These are phyloP conservation scores for Ilex asprella DNA, from an alignment of 257 asterid species.

Conservation along the genomic window DNA sequence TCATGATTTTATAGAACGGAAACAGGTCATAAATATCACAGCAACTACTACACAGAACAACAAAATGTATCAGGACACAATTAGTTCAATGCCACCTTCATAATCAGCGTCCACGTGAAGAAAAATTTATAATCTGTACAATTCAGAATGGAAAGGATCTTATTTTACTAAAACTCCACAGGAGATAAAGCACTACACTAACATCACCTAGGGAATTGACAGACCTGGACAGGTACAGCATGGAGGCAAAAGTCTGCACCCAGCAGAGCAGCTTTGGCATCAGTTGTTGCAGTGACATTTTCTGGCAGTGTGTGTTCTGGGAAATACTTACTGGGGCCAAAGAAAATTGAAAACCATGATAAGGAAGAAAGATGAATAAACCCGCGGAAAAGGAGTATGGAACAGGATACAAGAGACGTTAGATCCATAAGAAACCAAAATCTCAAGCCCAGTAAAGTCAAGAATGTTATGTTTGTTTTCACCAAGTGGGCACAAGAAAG, in stretches of 20 bases:
- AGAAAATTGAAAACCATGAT: constrained; percentile 2
- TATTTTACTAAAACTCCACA: too few species aligned
- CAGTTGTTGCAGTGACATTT: constrained; percentile 72
- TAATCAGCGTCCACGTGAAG: too few species aligned
- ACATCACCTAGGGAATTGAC: neutral
- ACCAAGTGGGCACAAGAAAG: neutral
- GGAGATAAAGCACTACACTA: too few species aligned
- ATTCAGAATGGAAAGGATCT: neutral
- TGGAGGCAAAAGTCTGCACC: constrained; percentile 90
- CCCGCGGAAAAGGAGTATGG: neutral
- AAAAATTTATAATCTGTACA: neutral
- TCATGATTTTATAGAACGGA: neutral
- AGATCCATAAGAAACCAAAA: too few species aligned
- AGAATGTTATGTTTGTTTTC: too few species aligned
- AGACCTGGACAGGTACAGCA: constrained; percentile 93
- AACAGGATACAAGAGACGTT: neutral
- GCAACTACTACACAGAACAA: too few species aligned
- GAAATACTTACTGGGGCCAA: constrained; percentile 61
- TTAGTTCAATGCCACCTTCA: too few species aligned
- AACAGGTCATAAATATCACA: too few species aligned
- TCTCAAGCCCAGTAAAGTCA: too few species aligned
- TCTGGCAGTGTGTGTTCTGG: constrained; percentile 66
- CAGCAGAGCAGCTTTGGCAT: constrained; percentile 72
- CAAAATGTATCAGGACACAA: too few species aligned
- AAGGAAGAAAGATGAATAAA: neutral